Evolutionary conservation across 176 grass and related monocot species (phyloP), one percentile per base, ranked within the genome.

Genomic region (Raddia guianensis): DNA sequence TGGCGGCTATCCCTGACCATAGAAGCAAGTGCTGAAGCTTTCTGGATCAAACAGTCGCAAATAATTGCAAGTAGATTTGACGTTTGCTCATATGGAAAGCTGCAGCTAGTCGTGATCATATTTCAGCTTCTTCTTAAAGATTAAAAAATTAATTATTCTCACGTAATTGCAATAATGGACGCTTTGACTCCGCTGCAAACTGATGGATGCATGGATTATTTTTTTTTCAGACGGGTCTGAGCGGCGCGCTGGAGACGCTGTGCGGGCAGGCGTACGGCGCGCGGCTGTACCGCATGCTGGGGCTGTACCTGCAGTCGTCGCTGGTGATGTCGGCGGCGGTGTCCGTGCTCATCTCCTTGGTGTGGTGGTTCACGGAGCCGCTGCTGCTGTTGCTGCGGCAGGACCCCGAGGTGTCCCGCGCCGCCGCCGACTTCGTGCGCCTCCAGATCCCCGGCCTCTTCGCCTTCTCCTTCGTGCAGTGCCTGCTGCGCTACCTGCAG

Each of bases 211-310:
- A 5, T 40, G 37, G 27, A 27, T 27, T 40, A n/a, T 40, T 40
- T 40, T 2, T 8, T 14, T 66, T 81, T 49, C 88, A 95, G 92
- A 91, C 75, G 8, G 95, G 95, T 12, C 75, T 95, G 67, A 95
- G 88, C 68, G 95, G 95, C 35, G 72, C 92, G 6, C 88, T 98
- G 65, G 95, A 98, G 79, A 98, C 95, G 35, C 86, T 98, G 49
- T 98, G 95, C 58, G 95, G 95, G 1, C 92, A 98, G 80, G 90
- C 80, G 13, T 93, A 86, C 52, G 95, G 95, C 18, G 92, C 90
- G 10, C 86, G 80, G 54, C 48, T 86, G 21, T 91, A 95, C 74
- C 73, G 82, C 9, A 91, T 88, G 92, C 56, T 95, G 11, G 92
- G 95, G n/a, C 70, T 95, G 3, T 93, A 95, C 86, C 84, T 98